A percentile compares a stretch with the other conserved stretches of the same genome.
Evolutionary conservation across 2,329 filamentous ascomycete genomes (phyloP).

Genomic region (Alternaria burnsii): DNA sequence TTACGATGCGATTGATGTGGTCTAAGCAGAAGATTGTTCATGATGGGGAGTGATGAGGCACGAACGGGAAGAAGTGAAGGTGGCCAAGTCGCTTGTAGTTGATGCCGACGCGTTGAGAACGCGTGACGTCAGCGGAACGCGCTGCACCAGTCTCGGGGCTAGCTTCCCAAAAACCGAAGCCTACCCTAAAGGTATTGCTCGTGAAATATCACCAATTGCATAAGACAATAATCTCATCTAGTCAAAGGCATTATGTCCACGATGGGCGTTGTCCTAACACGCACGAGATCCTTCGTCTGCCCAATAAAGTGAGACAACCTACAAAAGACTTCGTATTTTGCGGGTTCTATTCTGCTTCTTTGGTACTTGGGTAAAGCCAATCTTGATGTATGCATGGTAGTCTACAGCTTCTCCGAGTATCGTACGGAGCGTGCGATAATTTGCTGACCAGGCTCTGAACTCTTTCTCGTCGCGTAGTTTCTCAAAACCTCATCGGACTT

Average conservation of each 20-base stretch:
- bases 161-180: not conserved
- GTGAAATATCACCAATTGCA: not conserved
- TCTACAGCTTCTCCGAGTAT: not conserved
- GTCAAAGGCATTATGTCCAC: too few relatives aligned
- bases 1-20: not conserved
- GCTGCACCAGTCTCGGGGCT: not conserved
- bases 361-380: too few relatives aligned
- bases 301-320: too few relatives aligned
- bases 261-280: too few relatives aligned
- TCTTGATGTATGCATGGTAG: accelerated
- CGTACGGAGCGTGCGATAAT: not conserved
- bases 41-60: not conserved
- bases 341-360: too few relatives aligned
- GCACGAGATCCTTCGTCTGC: too few relatives aligned
- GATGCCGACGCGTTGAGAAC: not conserved
- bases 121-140: not conserved
- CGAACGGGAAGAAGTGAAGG: not conserved
- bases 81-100: not conserved
- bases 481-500: not conserved
- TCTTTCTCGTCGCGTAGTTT: not conserved
- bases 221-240: accelerated
- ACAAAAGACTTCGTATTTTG: accelerated
- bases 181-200: not conserved
- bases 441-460: accelerated
- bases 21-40: not conserved